These are phyloP conservation scores for Fraxinus velutina DNA, from an alignment of 305 asterid genomes.

Conservation along the genomic window DNA sequence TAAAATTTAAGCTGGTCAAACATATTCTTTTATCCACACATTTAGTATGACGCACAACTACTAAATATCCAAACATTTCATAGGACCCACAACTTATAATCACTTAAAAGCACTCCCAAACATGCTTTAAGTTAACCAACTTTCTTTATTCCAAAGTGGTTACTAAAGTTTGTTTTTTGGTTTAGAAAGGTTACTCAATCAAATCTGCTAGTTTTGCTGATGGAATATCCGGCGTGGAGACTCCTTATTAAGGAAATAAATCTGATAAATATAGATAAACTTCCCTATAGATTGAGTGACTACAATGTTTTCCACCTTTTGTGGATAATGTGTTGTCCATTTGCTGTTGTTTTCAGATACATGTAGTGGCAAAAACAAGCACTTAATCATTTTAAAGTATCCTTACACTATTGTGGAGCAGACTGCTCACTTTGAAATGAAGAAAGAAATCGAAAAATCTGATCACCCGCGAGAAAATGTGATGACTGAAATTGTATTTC, in stretches of 20 bases:
- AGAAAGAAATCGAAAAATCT: background rate
- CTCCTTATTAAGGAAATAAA: background rate
- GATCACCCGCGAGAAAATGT: background rate
- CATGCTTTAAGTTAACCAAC: background rate
- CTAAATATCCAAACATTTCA: background rate
- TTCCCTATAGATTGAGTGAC: background rate
- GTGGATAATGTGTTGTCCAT: background rate
- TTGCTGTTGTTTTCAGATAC: background rate
- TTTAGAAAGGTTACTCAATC: background rate
- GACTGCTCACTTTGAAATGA: background rate
- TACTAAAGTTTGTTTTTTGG: background rate
- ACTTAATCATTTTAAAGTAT: background rate
- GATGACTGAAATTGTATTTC: constrained; percentile 20
- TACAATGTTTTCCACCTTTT: background rate
- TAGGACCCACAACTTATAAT: background rate
- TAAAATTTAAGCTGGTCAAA: background rate
- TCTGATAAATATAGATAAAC: background rate
- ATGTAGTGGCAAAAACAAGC: background rate
- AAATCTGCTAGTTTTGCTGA: background rate
- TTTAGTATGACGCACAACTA: background rate
- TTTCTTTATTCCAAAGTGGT: background rate
- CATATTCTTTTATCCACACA: background rate
- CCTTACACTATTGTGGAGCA: background rate
- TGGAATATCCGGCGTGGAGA: background rate
- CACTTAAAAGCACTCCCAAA: background rate